These are phyloP conservation scores for Haplographium delicatum DNA, from an alignment of 495 filamentous ascomycete genomes.

Conservation along the genomic window DNA sequence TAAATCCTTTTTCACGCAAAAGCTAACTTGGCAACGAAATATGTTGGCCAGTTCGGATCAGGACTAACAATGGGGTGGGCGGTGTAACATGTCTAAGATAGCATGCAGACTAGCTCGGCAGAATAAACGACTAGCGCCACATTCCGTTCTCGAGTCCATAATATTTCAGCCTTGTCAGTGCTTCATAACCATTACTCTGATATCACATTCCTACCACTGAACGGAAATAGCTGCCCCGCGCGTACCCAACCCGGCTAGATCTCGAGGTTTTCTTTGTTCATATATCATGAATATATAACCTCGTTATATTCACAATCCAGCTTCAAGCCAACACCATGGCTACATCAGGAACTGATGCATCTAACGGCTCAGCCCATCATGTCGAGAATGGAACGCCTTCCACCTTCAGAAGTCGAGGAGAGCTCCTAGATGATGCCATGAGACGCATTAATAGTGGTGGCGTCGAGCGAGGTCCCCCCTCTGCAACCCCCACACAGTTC, in stretches of 20 bases:
- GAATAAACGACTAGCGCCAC: not conserved
- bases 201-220: too few species aligned
- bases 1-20: too few species aligned
- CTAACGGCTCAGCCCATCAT: not conserved
- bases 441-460: constrained; percentile 13
- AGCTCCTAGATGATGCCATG: constrained; percentile 6
- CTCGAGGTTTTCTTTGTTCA: too few species aligned
- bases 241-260: too few species aligned
- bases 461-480: too few species aligned
- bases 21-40: too few species aligned
- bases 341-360: constrained; percentile 1
- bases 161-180: too few species aligned
- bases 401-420: constrained; percentile 1
- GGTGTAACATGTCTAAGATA: not conserved
- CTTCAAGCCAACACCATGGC: not conserved
- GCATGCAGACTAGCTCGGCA: not conserved
- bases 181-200: too few species aligned
- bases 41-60: not conserved
- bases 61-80: not conserved
- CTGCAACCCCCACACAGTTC: not conserved
- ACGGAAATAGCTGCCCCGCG: too few species aligned
- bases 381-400: not conserved
- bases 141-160: too few species aligned
- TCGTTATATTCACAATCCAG: not conserved
- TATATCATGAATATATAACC: not conserved